A percentile compares a stretch with the other conserved stretches of the same genome.
These are phyloP conservation scores for Monilinia polystroma DNA, from an alignment of 2,329 filamentous ascomycete genomes.

Conservation along the genomic window DNA sequence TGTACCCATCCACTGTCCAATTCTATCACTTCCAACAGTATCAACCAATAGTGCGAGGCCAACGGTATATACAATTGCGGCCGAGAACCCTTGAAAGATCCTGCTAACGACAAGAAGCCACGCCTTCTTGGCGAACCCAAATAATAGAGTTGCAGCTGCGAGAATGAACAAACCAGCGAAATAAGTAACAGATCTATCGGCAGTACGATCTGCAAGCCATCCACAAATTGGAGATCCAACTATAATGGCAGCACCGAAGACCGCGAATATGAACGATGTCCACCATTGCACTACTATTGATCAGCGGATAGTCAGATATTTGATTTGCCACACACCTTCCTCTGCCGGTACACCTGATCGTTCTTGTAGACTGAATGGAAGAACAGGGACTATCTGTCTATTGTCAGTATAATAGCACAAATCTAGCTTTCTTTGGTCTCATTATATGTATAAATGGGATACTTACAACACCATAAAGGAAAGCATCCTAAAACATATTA, in stretches of 20 bases:
- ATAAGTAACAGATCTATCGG: conserved; percentile 60
- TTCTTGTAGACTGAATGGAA: conserved; percentile 62
- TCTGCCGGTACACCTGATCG: conserved; percentile 53
- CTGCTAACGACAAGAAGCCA: conserved; percentile 19
- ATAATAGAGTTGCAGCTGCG: conserved; percentile 52
- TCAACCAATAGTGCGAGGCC: conserved; percentile 69
- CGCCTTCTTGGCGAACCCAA: conserved; percentile 52
- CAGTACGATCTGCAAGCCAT: conserved; percentile 53
- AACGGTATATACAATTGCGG: conserved; percentile 70
- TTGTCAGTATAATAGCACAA: neutral
- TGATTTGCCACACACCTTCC: conserved; percentile 27
- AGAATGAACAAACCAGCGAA: conserved; percentile 53
- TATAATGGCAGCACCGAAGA: conserved; percentile 25
- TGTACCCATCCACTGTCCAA: conserved; percentile 61
- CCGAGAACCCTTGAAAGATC: conserved; percentile 44
- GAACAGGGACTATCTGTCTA: conserved; percentile 61
- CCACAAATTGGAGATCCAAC: conserved; percentile 20
- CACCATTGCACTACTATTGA: conserved; percentile 23
- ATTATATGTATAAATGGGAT: neutral
- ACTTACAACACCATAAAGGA: conserved; percentile 52
- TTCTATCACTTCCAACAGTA: conserved; percentile 59
- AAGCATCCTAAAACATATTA: conserved; percentile 49
- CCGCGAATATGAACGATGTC: conserved; percentile 23
- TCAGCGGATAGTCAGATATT: neutral
- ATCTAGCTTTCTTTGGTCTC: neutral